Conservation (phyloP, 306 rosid species). For the Castanea mollissima region DNA sequence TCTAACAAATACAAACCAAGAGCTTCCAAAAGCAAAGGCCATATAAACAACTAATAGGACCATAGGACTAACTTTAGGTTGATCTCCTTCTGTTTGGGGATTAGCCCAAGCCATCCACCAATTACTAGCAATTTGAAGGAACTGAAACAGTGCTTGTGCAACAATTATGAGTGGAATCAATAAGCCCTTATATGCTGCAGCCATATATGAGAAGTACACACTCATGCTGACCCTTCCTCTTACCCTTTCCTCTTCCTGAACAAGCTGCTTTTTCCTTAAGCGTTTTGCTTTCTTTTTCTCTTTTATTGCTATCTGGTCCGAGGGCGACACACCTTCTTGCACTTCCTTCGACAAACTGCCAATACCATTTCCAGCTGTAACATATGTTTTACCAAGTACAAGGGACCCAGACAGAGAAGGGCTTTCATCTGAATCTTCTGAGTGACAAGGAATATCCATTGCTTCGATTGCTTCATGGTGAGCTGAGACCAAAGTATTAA, state of each 20-base stretch:
- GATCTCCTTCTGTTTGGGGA: constrained; percentile 96
- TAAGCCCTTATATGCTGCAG: constrained; percentile 91
- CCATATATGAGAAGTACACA: constrained; percentile 96
- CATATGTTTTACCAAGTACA: constrained; percentile 45
- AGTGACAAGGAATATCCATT: constrained; percentile 88
- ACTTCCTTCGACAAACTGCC: constrained; percentile 82
- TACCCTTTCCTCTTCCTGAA: constrained; percentile 99
- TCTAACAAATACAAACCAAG: constrained; percentile 81
- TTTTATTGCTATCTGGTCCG: constrained; percentile 66
- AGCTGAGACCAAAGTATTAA: constrained; percentile 83
- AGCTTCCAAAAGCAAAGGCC: constrained; percentile 96
- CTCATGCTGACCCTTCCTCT: constrained; percentile 99
- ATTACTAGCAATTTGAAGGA: constrained; percentile 98
- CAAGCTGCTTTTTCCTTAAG: constrained; percentile 86
- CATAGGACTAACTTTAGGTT: constrained; percentile 78
- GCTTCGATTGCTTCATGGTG: constrained; percentile 99
- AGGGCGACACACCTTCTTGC: constrained; percentile 70
- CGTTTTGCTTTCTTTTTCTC: constrained; percentile 96
- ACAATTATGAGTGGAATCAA: constrained; percentile 85
- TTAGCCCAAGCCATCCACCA: constrained; percentile 99
- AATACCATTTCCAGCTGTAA: constrained; percentile 46
- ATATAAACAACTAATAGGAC: constrained; percentile 83
- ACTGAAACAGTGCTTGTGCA: constrained; percentile 87
- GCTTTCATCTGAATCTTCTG: constrained; percentile 87
- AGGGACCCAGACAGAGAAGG: constrained; percentile 47